A percentile compares a stretch with the other conserved stretches of the same genome.
These are phyloP conservation scores for Camellia lanceoleosa DNA, from an alignment of 148 eudicot species.

Conservation along the genomic window DNA sequence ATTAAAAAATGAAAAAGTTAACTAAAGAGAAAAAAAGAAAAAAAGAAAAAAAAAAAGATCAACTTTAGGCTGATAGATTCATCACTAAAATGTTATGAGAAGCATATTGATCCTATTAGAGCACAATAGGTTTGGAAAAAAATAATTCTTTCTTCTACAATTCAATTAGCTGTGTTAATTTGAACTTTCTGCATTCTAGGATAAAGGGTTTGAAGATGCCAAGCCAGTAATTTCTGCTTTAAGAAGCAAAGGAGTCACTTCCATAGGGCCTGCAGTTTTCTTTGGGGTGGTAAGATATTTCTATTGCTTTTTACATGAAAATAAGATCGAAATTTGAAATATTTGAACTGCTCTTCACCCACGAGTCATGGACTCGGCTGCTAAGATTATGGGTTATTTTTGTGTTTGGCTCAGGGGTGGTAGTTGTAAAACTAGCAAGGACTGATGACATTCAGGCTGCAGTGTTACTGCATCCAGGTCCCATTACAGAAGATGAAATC, in stretches of 20 bases:
- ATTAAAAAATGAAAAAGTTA: too few relatives aligned
- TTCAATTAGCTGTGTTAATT: background rate
- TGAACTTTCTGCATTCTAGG: constrained; percentile 17
- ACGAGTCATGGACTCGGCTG: background rate
- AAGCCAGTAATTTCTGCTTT: constrained; percentile 28
- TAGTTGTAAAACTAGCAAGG: constrained; percentile 36
- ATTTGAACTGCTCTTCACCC: background rate
- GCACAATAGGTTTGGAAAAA: background rate
- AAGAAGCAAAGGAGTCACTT: constrained; percentile 29
- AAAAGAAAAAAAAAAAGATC: background rate
- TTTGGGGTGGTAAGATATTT: constrained; percentile 41
- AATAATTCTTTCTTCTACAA: background rate
- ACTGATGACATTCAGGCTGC: constrained; percentile 43
- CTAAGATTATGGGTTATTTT: background rate
- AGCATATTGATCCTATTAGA: background rate
- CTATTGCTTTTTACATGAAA: background rate
- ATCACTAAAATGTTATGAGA: background rate
- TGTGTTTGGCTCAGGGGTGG: constrained; percentile 31
- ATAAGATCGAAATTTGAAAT: background rate
- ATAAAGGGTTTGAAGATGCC: constrained; percentile 42
- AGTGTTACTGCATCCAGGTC: constrained; percentile 47
- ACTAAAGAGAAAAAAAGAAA: too few relatives aligned
- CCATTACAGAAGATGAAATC: constrained; percentile 35
- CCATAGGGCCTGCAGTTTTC: constrained; percentile 41
- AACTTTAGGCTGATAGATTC: background rate